Evolutionary conservation across 441 rosid genomes (phyloP).

Genomic region (Gossypium davidsonii): DNA sequence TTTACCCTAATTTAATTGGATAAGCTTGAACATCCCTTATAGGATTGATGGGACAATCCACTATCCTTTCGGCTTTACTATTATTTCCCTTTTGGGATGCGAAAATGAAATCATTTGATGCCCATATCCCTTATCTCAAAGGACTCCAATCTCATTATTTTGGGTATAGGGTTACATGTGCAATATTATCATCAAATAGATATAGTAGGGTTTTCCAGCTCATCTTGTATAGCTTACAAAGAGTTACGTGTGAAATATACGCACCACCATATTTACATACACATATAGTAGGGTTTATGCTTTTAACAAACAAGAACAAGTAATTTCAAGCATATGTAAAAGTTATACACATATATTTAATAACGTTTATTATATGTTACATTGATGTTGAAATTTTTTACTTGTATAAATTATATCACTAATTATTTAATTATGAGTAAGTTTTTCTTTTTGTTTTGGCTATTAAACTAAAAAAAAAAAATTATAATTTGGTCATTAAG

Average conservation of each 20-base stretch:
- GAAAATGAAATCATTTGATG: background rate
- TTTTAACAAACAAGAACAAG: too few relatives aligned
- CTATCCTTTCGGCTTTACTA: background rate
- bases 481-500: too few relatives aligned
- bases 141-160: background rate
- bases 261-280: too few relatives aligned
- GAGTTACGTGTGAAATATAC: too few relatives aligned
- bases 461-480: too few relatives aligned
- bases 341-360: background rate
- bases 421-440: too few relatives aligned
- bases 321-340: background rate
- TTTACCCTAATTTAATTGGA: background rate
- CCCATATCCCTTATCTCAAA: background rate
- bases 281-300: too few relatives aligned
- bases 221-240: too few relatives aligned
- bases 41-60: background rate
- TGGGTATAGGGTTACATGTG: background rate
- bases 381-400: too few relatives aligned
- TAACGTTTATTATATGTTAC: too few relatives aligned
- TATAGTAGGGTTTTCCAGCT: background rate
- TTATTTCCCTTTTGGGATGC: background rate
- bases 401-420: too few relatives aligned
- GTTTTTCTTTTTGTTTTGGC: too few relatives aligned
- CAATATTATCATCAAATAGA: background rate
- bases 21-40: background rate